phyloP scores from a whole-genome alignment of 2,329 filamentous ascomycete genomes.

The Neofusicoccum umdonicola region DNA sequence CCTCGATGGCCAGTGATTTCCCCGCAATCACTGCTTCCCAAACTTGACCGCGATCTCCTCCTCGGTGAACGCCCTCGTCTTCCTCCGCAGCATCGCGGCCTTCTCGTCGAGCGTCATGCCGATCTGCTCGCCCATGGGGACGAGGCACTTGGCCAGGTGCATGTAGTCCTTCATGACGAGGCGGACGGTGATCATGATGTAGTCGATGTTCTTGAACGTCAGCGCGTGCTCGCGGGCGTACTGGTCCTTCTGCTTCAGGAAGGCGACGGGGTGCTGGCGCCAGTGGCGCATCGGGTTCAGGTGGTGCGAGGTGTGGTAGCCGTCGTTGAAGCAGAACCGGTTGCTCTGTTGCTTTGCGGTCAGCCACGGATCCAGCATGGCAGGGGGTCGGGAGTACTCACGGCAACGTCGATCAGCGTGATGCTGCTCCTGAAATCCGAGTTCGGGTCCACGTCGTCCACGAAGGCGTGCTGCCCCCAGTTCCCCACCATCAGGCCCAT shows the following conservation, averaged over 20 bases:
- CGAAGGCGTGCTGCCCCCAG: constrained; percentile 81
- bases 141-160: constrained; percentile 65
- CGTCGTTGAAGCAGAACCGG: constrained; percentile 78
- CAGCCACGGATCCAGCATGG: not conserved
- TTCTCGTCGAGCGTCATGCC: constrained; percentile 63
- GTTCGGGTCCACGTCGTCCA: constrained; percentile 70
- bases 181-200: constrained; percentile 69
- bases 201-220: constrained; percentile 80
- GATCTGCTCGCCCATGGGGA: constrained; percentile 72
- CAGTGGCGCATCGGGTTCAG: constrained; percentile 76
- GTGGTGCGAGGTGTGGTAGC: constrained; percentile 79
- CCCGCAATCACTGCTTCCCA: constrained; percentile 22
- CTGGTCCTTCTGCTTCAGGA: constrained; percentile 65
- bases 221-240: constrained; percentile 68
- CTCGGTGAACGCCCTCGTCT: constrained; percentile 65
- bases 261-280: constrained; percentile 74
- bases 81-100: constrained; percentile 60
- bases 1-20: not conserved
- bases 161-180: constrained; percentile 70
- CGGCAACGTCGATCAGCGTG: constrained; percentile 73
- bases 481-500: constrained; percentile 77
- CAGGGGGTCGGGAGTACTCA: constrained; percentile 44
- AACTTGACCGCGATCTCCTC: constrained; percentile 64
- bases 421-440: constrained; percentile 78
- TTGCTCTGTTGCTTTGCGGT: constrained; percentile 58